A percentile compares a stretch with the other conserved stretches of the same genome.
Conservation (phyloP, 805 yeast species). For the Spathaspora girioi region DNA sequence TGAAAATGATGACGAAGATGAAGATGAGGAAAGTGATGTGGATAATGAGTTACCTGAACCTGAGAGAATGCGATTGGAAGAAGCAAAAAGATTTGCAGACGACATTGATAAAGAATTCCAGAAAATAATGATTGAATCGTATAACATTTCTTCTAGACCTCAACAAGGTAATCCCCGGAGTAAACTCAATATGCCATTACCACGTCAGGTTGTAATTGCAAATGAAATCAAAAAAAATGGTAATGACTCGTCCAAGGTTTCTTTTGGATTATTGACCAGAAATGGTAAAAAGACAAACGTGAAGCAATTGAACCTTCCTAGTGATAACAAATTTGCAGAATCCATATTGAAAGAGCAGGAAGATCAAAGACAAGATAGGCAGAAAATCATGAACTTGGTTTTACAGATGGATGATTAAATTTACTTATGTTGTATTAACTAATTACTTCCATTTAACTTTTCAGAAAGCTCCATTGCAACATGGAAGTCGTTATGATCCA, state of each 20-base stretch:
- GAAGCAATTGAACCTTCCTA: constrained; percentile 49
- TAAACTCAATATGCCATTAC: constrained; percentile 7
- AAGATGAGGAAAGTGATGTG: constrained; percentile 8
- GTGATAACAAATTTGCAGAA: constrained; percentile 50
- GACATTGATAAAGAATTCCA: constrained; percentile 58
- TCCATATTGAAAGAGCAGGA: constrained; percentile 49
- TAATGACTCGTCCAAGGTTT: constrained; percentile 13
- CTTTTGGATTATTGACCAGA: constrained; percentile 56
- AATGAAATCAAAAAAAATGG: neutral
- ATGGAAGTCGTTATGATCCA: constrained; percentile 56
- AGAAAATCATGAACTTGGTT: constrained; percentile 55
- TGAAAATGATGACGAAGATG: constrained; percentile 10
- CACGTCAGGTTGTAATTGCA: neutral
- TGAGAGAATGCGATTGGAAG: constrained; percentile 31
- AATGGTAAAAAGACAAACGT: constrained; percentile 45
- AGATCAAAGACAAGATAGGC: constrained; percentile 49
- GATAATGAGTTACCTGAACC: constrained; percentile 8
- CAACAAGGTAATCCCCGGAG: constrained; percentile 10
- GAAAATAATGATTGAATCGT: constrained; percentile 48
- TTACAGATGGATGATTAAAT: constrained; percentile 29
- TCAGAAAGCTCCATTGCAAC: constrained; percentile 48
- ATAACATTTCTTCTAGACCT: constrained; percentile 30
- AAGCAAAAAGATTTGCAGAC: constrained; percentile 44
- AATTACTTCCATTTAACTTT: constrained; percentile 23
- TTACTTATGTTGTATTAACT: constrained; percentile 1